Evolutionary conservation across 73 alveolate species (phyloP).

Genomic region (Tetrahymena elliotti): DNA sequence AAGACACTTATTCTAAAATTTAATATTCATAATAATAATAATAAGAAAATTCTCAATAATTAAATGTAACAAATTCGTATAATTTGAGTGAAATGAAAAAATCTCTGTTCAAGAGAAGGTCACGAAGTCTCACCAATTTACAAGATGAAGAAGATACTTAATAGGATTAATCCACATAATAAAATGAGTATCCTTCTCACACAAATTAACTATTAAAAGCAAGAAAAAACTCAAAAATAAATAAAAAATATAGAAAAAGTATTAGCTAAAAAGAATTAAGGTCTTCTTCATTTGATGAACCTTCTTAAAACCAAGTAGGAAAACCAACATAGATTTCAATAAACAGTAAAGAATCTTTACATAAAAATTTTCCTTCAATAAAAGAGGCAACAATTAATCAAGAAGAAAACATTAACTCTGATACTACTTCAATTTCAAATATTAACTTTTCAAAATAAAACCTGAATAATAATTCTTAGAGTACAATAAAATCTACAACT

Average conservation of each 20-base stretch:
- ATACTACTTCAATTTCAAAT: neutral
- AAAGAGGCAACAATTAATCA: neutral
- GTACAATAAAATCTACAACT: neutral
- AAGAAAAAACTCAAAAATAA: neutral
- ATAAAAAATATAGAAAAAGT: neutral
- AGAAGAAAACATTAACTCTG: neutral
- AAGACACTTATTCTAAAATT: too few species aligned
- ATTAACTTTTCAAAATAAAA: neutral
- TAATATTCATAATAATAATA: too few species aligned
- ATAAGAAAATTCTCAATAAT: neutral
- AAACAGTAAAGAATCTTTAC: too few species aligned
- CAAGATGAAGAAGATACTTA: neutral
- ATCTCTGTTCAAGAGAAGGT: neutral
- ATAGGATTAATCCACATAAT: neutral
- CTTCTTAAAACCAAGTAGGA: neutral
- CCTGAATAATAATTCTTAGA: neutral
- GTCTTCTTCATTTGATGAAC: neutral
- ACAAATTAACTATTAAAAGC: neutral
- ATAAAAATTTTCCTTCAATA: neutral
- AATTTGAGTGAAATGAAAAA: neutral
- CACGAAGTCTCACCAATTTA: neutral
- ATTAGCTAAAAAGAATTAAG: neutral
- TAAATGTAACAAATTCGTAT: too few species aligned
- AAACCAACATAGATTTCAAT: too few species aligned
- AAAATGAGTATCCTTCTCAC: neutral